Base-by-base conservation (phyloP, 371 early-diverging fungal genomes). In the Mucor irregularis region DNA sequence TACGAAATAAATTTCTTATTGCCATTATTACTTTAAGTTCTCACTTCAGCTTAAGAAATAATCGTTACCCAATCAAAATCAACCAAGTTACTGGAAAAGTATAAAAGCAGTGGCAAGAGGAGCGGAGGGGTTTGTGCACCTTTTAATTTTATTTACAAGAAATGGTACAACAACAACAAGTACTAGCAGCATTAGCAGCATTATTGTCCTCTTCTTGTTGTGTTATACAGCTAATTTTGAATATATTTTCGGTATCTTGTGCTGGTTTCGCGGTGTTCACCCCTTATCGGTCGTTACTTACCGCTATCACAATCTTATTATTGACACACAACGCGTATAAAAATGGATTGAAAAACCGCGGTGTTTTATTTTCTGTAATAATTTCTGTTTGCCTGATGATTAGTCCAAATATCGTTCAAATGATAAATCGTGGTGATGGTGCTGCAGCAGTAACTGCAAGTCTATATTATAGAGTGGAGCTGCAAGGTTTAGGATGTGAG, bases 251-350 rank as follows among this genome's bases (percentile, higher is more conserved):
- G 0, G 43, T 80, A 38, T 80, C 80, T n/a, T 82, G 83, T 50
- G 82, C 83, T 5, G 82, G 83, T 0, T 80, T 84, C 63, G 65
- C 81, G 0, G 42, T 81, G n/a, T 59, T 84, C 26, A 78, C 82
- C 5, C 77, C 80, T 0, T 69, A 73, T 37, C 73, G 80, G 3
- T 59, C 74, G 0, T 5, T 71, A 9, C 64, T 82, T 10, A 55
- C 65, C 16, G 31, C 65, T 2, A 19, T 76, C 3, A 74, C 77
- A 1, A 9, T 68, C 0, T 13, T 61, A 0, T 14, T 70, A 22
- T 39, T 78, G 22, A 37, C 61, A 4, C 63, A 62, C 29, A 69
- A 56, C 14, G 3, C 73, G 29, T 45, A 44, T 43, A 51, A 56
- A 30, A 53, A 53, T 21, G 61, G 66, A 6, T 44, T 62, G 28